Conservation (phyloP, 2,329 filamentous ascomycete genomes). For the Microsporum canis region DNA sequence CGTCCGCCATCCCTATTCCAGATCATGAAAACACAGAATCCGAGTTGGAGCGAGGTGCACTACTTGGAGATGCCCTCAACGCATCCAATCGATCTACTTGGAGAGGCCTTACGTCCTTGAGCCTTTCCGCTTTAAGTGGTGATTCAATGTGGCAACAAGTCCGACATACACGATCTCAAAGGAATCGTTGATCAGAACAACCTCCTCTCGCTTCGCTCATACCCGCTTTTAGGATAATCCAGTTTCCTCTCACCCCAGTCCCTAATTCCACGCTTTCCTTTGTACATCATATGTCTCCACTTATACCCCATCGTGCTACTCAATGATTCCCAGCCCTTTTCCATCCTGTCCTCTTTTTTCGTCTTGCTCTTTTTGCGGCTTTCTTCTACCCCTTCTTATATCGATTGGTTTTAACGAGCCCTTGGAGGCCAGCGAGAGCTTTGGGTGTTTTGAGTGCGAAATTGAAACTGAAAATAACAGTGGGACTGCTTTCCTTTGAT, state of each 20-base stretch:
- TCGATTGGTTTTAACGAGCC: conserved; percentile 1
- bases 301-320: conserved; percentile 3
- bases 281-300: conserved; percentile 4
- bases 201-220: background rate
- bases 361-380: background rate
- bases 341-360: background rate
- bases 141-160: conserved; percentile 37
- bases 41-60: conserved; percentile 35
- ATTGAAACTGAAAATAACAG: conserved; percentile 2
- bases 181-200: conserved; percentile 24
- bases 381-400: background rate
- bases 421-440: background rate
- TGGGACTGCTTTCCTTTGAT: background rate
- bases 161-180: conserved; percentile 23
- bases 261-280: conserved; percentile 5
- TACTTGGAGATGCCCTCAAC: conserved; percentile 20
- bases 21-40: conserved; percentile 25
- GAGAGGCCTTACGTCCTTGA: conserved; percentile 35
- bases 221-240: background rate
- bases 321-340: background rate
- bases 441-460: background rate
- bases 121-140: conserved; percentile 36
- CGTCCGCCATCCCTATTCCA: conserved; percentile 40
- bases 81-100: conserved; percentile 29
- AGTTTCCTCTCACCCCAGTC: conserved; percentile 4